Evolutionary conservation across 2,329 filamentous ascomycete genomes (phyloP).

Genomic region (Claviceps sorghi): DNA sequence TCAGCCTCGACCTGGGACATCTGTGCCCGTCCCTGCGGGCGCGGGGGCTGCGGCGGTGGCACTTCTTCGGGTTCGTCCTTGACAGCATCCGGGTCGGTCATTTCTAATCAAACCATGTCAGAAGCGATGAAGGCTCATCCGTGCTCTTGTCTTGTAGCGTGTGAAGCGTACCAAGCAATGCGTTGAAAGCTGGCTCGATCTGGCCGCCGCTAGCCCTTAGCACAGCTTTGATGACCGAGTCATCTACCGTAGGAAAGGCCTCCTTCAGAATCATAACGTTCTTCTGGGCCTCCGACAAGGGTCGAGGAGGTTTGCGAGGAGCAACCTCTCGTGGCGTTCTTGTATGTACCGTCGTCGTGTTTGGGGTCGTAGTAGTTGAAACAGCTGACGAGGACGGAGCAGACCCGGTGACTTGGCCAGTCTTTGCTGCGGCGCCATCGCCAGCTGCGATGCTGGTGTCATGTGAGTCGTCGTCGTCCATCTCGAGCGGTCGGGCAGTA

Average conservation of each 20-base stretch:
- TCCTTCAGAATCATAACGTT: constrained; percentile 81
- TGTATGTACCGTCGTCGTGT: constrained; percentile 13
- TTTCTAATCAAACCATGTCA: constrained; percentile 32
- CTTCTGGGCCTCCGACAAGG: constrained; percentile 66
- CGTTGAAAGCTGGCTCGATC: constrained; percentile 91
- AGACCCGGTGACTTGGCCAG: not conserved
- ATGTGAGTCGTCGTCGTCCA: constrained; percentile 57
- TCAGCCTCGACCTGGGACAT: constrained; percentile 78
- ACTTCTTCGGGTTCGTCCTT: constrained; percentile 40
- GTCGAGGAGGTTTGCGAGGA: constrained; percentile 75
- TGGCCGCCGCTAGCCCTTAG: constrained; percentile 72
- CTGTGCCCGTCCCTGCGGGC: constrained; percentile 47
- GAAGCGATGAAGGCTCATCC: not conserved
- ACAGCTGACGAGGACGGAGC: constrained; percentile 5
- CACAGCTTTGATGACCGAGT: constrained; percentile 70
- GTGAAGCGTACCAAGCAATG: constrained; percentile 53
- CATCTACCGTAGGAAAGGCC: constrained; percentile 78
- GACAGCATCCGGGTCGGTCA: constrained; percentile 63
- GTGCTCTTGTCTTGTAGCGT: not conserved
- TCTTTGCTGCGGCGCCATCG: constrained; percentile 20
- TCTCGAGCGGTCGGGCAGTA: constrained; percentile 48
- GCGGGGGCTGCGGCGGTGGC: constrained; percentile 63
- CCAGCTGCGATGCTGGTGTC: constrained; percentile 38
- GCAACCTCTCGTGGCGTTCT: constrained; percentile 21
- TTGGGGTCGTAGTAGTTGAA: constrained; percentile 13